Conservation (phyloP, 306 rosid species). For the Acmispon strigosus region DNA sequence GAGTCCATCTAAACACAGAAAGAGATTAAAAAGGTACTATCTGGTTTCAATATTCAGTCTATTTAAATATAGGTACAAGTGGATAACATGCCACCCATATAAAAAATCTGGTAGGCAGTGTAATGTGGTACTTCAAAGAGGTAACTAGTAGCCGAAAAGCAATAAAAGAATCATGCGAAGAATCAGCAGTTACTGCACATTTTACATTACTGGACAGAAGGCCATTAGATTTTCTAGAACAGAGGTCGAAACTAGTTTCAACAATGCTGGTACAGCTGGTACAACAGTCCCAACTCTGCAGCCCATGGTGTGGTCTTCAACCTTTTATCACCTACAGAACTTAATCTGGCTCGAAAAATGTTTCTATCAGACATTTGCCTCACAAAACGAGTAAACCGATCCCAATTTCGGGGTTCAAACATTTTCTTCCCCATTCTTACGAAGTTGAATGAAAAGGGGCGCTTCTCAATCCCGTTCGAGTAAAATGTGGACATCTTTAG, state of each 20-base stretch:
- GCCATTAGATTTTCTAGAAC: constrained; percentile 19
- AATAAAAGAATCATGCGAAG: constrained; percentile 32
- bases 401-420: constrained; percentile 70
- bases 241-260: constrained; percentile 15
- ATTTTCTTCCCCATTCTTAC: constrained; percentile 73
- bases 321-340: constrained; percentile 34
- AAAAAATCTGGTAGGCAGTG: constrained; percentile 54
- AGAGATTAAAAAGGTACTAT: not conserved
- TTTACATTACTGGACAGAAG: constrained; percentile 30
- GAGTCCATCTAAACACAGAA: not conserved
- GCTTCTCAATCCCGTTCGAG: constrained; percentile 63
- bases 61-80: constrained; percentile 19
- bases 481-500: constrained; percentile 66
- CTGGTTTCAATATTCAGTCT: constrained; percentile 6
- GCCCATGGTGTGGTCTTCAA: constrained; percentile 35
- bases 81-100: constrained; percentile 42
- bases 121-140: constrained; percentile 26
- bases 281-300: constrained; percentile 45
- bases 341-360: constrained; percentile 72
- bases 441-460: constrained; percentile 74
- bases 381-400: constrained; percentile 74
- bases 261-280: constrained; percentile 44
- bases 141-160: constrained; percentile 24
- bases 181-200: constrained; percentile 41
- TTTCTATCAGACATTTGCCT: constrained; percentile 64